Percentiles rank a stretch among this genome's conserved stretches.
These are phyloP conservation scores for Panellus pusillus DNA, from an alignment of 768 basidiomycete species.

Conservation along the genomic window DNA sequence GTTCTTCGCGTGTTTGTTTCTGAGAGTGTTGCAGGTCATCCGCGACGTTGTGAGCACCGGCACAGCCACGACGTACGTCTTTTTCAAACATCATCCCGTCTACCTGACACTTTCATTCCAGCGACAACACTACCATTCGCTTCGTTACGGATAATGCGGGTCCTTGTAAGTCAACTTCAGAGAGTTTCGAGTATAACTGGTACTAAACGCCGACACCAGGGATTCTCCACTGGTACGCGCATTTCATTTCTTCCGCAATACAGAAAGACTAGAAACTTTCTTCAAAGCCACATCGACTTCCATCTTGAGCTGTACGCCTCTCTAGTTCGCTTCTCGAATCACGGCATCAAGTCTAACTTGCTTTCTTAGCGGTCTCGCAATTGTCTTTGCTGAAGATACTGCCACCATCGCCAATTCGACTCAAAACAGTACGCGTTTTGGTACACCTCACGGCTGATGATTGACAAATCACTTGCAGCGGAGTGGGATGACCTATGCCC, in stretches of 20 bases:
- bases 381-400: conserved; percentile 11
- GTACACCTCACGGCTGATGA: neutral
- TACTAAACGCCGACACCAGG: conserved; percentile 2
- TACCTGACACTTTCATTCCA: neutral
- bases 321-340: neutral
- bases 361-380: neutral
- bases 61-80: conserved; percentile 1
- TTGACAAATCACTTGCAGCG: conserved; percentile 7
- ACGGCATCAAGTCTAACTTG: neutral
- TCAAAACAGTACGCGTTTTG: neutral
- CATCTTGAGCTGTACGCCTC: conserved; percentile 34
- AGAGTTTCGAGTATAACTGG: neutral
- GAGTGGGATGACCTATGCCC: conserved; percentile 31
- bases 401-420: neutral
- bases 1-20: no score
- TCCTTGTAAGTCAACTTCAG: conserved; percentile 14
- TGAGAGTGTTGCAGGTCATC: conserved; percentile 21
- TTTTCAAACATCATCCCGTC: no score
- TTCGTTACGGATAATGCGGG: conserved; percentile 37
- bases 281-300: conserved; percentile 35
- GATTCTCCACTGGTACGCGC: conserved; percentile 31
- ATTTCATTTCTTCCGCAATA: neutral
- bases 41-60: conserved; percentile 55
- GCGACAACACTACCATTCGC: conserved; percentile 39
- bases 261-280: no score